These are phyloP conservation scores for Microsporum canis DNA, from an alignment of 2,329 filamentous ascomycete genomes.

Conservation along the genomic window DNA sequence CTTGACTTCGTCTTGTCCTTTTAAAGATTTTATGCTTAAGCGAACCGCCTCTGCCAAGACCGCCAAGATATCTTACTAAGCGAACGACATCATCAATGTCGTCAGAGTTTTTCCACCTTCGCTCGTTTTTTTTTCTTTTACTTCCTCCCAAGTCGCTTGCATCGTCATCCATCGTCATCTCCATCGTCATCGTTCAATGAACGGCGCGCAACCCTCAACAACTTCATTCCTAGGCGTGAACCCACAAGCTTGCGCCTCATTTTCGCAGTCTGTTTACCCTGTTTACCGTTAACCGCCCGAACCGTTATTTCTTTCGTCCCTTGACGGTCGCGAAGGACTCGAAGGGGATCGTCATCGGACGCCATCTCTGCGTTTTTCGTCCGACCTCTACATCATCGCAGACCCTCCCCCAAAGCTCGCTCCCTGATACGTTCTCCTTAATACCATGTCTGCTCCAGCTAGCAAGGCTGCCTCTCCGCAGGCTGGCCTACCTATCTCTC, in stretches of 20 bases:
- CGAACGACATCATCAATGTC: constrained; percentile 16
- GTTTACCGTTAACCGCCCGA: constrained; percentile 15
- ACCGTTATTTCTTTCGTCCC: neutral
- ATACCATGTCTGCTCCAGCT: constrained; percentile 32
- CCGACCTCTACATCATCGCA: constrained; percentile 10
- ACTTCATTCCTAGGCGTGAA: constrained; percentile 4
- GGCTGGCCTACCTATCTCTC: constrained; percentile 20
- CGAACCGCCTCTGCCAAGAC: neutral
- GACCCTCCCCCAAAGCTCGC: constrained; percentile 4
- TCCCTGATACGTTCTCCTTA: neutral
- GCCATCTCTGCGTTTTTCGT: neutral
- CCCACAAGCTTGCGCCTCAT: neutral
- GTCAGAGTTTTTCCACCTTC: constrained; percentile 13
- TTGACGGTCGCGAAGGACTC: constrained; percentile 9
- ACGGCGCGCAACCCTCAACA: constrained; percentile 8
- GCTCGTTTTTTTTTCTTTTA: constrained; percentile 13
- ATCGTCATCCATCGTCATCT: constrained; percentile 14
- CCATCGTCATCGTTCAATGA: constrained; percentile 7
- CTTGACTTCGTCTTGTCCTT: neutral
- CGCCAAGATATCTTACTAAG: constrained; percentile 7
- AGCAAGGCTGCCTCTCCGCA: constrained; percentile 27
- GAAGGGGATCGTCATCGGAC: constrained; percentile 8
- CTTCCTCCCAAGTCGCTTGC: constrained; percentile 11
- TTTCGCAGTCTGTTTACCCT: constrained; percentile 9
- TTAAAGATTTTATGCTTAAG: constrained; percentile 1